These are phyloP conservation scores for Eimeria praecox DNA, from an alignment of 169 alveolate species.

Conservation along the genomic window DNA sequence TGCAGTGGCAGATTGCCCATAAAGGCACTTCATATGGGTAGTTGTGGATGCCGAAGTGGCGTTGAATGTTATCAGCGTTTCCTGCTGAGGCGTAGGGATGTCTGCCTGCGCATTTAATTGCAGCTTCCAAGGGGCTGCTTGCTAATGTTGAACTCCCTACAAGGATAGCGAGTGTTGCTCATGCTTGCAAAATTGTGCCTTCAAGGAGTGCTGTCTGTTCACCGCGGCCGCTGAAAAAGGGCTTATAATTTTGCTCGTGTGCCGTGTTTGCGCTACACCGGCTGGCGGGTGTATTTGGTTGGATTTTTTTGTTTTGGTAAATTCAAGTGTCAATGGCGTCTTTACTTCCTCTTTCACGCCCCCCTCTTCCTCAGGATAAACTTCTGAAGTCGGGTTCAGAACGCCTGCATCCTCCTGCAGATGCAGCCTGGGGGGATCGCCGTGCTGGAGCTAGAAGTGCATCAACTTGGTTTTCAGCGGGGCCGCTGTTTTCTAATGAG, in stretches of 20 bases:
- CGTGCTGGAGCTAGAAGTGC: constrained; percentile 54
- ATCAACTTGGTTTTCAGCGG: constrained; percentile 11
- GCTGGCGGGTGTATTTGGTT: not conserved
- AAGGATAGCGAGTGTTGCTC: not conserved
- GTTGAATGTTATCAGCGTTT: not conserved
- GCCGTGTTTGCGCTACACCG: not conserved
- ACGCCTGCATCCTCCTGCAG: constrained; percentile 37
- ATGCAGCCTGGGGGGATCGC: constrained; percentile 25
- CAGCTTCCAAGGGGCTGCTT: not conserved
- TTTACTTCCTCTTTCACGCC: constrained; percentile 62
- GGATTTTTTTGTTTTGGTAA: not conserved
- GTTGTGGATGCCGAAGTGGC: not conserved
- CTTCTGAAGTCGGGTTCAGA: constrained; percentile 29
- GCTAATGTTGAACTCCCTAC: not conserved
- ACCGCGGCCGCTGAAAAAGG: not conserved
- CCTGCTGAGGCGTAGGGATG: not conserved
- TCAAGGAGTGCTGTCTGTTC: not conserved
- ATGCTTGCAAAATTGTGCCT: not conserved
- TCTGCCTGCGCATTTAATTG: not conserved
- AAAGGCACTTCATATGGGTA: not conserved
- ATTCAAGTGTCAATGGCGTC: constrained; percentile 24
- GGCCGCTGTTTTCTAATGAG: constrained; percentile 40
- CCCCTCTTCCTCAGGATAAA: constrained; percentile 39
- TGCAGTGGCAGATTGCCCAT: not conserved
- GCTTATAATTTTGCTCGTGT: no score